A percentile compares a stretch with the other conserved stretches of the same genome.
These are phyloP conservation scores for Lactuca sativa DNA, from an alignment of 129 eudicot genomes.

Conservation along the genomic window DNA sequence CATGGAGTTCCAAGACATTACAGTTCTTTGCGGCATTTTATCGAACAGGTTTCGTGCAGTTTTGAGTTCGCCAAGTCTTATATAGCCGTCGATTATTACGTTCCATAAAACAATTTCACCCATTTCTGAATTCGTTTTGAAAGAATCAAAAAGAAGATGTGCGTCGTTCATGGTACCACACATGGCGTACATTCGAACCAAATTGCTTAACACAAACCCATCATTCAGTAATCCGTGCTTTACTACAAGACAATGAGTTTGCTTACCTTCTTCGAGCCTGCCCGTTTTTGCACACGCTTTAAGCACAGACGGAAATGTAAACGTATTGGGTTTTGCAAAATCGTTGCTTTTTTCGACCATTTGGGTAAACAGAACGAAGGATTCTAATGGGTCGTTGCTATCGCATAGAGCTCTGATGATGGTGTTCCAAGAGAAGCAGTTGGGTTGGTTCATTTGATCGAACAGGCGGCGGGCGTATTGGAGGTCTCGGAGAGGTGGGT, in stretches of 20 bases:
- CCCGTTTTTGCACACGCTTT: slow-evolving; percentile 45
- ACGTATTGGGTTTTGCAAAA: slow-evolving; percentile 43
- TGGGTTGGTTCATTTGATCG: slow-evolving; percentile 45
- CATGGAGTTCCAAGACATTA: slow-evolving; percentile 55
- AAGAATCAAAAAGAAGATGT: slow-evolving; percentile 23
- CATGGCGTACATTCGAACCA: slow-evolving; percentile 51
- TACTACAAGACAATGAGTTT: slow-evolving; percentile 35
- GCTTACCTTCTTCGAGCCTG: slow-evolving; percentile 39
- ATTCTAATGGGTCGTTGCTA: slow-evolving; percentile 23
- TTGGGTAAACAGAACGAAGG: slow-evolving; percentile 25
- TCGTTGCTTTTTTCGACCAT: slow-evolving; percentile 27
- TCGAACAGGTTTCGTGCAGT: slow-evolving; percentile 41
- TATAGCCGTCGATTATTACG: slow-evolving; percentile 52
- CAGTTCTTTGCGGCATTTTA: slow-evolving; percentile 47
- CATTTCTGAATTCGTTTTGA: background rate
- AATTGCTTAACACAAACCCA: slow-evolving; percentile 47
- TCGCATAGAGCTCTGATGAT: slow-evolving; percentile 49
- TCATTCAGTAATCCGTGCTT: slow-evolving; percentile 42
- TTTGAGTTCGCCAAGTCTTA: slow-evolving; percentile 33
- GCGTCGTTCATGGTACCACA: slow-evolving; percentile 46
- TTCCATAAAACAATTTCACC: slow-evolving; percentile 48
- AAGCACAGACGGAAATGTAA: slow-evolving; percentile 54
- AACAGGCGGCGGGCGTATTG: slow-evolving; percentile 35
- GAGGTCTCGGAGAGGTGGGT: slow-evolving; percentile 31
- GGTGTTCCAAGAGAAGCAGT: slow-evolving; percentile 54